Evolutionary conservation across 495 filamentous ascomycete species (phyloP).

Genomic region (Penicillium diatomitis): DNA sequence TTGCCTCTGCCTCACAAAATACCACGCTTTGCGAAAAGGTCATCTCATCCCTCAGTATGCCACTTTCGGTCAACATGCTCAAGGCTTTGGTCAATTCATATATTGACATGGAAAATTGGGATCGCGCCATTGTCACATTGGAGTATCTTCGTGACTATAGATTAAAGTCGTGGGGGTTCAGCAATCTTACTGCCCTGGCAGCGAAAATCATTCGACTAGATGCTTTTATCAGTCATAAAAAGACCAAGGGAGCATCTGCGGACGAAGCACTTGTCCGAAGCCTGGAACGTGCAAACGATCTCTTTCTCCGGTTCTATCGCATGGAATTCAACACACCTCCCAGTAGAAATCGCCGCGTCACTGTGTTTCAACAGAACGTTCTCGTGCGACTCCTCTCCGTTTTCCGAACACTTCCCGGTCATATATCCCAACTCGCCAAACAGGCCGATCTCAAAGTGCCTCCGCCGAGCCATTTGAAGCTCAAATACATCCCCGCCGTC

Average conservation of each 20-base stretch:
- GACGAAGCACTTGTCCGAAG: conserved; percentile 4
- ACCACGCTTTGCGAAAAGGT: conserved; percentile 34
- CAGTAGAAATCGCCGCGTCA: conserved; percentile 7
- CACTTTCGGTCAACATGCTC: conserved; percentile 36
- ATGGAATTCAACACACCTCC: conserved; percentile 23
- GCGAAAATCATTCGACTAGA: conserved; percentile 34
- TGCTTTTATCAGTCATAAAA: conserved; percentile 9
- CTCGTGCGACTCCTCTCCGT: conserved; percentile 19
- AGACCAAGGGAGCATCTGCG: not conserved
- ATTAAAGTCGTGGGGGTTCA: conserved; percentile 39
- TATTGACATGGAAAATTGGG: conserved; percentile 39
- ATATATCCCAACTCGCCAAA: conserved; percentile 12
- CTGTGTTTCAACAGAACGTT: conserved; percentile 20
- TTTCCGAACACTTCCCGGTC: conserved; percentile 20
- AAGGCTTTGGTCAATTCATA: conserved; percentile 43
- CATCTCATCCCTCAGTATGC: conserved; percentile 24
- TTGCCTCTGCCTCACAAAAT: conserved; percentile 45
- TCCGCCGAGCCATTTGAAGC: conserved; percentile 4
- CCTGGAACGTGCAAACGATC: conserved; percentile 19
- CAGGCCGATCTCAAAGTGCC: conserved; percentile 6
- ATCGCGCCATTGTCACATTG: conserved; percentile 34
- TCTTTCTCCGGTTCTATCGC: conserved; percentile 24
- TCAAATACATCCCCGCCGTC: conserved; percentile 21
- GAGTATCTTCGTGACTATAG: conserved; percentile 31
- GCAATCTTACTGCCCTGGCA: conserved; percentile 34